These are phyloP conservation scores for Scutellaria minor DNA, from an alignment of 257 asterid genomes.

Conservation along the genomic window DNA sequence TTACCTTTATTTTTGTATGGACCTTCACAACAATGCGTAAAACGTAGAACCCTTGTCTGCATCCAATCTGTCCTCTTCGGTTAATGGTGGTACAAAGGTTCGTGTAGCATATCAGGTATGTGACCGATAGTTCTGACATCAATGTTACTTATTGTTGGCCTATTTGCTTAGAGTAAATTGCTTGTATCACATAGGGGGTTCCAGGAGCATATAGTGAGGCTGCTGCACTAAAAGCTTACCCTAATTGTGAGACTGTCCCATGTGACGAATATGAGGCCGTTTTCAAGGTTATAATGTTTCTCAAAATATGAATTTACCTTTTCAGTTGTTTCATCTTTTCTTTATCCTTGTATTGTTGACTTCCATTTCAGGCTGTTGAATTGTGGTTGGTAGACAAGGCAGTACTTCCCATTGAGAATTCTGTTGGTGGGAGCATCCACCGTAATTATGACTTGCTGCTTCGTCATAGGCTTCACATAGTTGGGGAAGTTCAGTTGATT, in stretches of 20 bases:
- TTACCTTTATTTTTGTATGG: conserved; percentile 22
- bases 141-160: neutral
- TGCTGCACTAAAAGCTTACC: conserved; percentile 94
- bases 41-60: conserved; percentile 88
- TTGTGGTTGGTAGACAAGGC: conserved; percentile 97
- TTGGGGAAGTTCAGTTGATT: conserved; percentile 83
- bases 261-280: conserved; percentile 89
- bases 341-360: conserved; percentile 25
- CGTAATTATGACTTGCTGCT: conserved; percentile 89
- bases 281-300: conserved; percentile 62
- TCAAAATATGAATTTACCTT: conserved; percentile 17
- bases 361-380: conserved; percentile 80
- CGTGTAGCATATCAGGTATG: conserved; percentile 94
- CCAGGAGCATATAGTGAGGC: conserved; percentile 93
- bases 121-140: conserved; percentile 12
- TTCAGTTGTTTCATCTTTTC: conserved; percentile 22
- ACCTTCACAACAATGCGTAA: neutral
- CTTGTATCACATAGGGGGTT: conserved; percentile 56
- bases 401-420: conserved; percentile 89
- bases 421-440: conserved; percentile 97
- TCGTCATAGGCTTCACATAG: conserved; percentile 89
- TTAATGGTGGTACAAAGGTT: conserved; percentile 58
- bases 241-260: conserved; percentile 88
- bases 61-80: conserved; percentile 40
- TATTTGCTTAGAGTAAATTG: conserved; percentile 26